Base-by-base conservation (phyloP, 2,329 filamentous ascomycete species). In the Hypomyces perniciosus region DNA sequence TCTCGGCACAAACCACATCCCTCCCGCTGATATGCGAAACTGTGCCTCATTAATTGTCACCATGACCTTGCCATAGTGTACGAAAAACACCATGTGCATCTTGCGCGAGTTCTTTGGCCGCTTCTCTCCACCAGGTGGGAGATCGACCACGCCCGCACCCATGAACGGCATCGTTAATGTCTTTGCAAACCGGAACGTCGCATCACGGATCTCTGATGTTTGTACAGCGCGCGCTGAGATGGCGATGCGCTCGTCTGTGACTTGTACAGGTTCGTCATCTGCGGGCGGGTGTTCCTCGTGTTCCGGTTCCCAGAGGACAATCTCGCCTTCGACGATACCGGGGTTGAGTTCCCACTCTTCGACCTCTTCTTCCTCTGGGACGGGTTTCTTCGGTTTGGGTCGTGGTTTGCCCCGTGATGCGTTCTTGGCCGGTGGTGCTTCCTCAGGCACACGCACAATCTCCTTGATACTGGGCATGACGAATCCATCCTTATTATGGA, bases 31-130 rank as follows among this genome's bases (percentile, higher is more conserved):
- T 57, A 96, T 90, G 51, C 86, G 83, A 65, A 99, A 97, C 55
- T 78, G 74, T 27, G 80, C 86, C 57, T 87, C 81, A 57, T 86
- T 83, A 44, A 95, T 80, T 29, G 83, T 86, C 20, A 96, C 91
- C 57, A 83, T 76, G 20, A 96, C 90, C 57, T 86, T 84, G 26
- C 93, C 93, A 41, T 81, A 79, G 59, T 90, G 85, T 30, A 99
- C 86, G 61, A 95, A 96, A 68, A 97, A 97, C 1, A 88, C 85
- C 86, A 99, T 93, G 65, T 96, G 90, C 89, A 96, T 97, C 72
- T 88, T 91, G 56, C 92, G 80, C 34, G 88, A 87, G 69, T 96
- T 97, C 77, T 97, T 97, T 44, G 85, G 81, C 59, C 85, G 83
- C 75, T 99, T 99, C 64, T 87, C 82, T 31, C 88, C 83, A 2